Percentiles rank a stretch among this genome's conserved stretches.
phyloP scores from a whole-genome alignment of 83 land plant species.

The Thuja plicata region DNA sequence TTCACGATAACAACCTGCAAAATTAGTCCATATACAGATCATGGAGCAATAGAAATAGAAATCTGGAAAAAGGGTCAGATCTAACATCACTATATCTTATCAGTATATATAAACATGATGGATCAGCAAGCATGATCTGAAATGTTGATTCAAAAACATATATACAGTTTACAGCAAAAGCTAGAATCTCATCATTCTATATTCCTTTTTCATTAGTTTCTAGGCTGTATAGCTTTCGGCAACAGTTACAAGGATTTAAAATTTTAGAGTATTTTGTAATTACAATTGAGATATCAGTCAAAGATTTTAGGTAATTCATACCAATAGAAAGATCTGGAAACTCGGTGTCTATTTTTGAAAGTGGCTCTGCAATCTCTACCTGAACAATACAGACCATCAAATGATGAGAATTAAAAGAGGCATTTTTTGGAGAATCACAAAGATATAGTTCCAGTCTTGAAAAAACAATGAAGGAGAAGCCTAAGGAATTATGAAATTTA shows the following conservation, averaged over 20 bases:
- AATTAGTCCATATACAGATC: neutral
- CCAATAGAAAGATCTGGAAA: slow-evolving; percentile 69
- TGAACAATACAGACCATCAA: slow-evolving; percentile 16
- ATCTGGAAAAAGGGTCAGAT: neutral
- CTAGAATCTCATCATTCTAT: neutral
- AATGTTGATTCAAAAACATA: no score
- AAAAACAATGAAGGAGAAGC: neutral
- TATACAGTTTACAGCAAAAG: no score
- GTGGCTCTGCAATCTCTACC: slow-evolving; percentile 54
- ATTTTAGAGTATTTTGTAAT: neutral
- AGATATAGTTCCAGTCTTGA: neutral
- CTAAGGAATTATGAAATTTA: neutral
- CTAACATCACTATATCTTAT: neutral
- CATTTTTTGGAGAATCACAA: neutral
- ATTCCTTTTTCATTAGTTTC: neutral
- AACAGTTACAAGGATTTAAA: neutral
- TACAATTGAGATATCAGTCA: neutral
- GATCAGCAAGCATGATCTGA: no score
- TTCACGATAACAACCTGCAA: slow-evolving; percentile 66
- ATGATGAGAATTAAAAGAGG: neutral
- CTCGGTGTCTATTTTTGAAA: slow-evolving; percentile 48
- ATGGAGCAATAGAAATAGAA: slow-evolving; percentile 2
- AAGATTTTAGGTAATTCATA: slow-evolving; percentile 15
- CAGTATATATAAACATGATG: no score
- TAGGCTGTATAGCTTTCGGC: neutral